Evolutionary conservation across 2,329 filamentous ascomycete species (phyloP), one percentile per base, ranked within the genome.

Genomic region (Sclerotinia minor): DNA sequence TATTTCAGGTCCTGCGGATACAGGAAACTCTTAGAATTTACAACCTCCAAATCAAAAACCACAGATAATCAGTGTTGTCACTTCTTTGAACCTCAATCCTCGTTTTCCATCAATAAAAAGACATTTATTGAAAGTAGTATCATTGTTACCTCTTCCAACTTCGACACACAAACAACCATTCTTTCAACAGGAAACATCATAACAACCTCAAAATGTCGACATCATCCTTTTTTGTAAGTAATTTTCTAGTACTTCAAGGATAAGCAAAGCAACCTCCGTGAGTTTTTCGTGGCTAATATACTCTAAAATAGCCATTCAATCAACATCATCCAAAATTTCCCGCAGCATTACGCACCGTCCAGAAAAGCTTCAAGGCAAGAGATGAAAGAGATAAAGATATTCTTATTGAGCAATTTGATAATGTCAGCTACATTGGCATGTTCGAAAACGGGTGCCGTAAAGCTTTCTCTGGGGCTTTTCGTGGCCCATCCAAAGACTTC

Each of bases 381-480:
- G 5, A 38, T 1, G 8, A n/a, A 5, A 17, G 13, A 3, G 50
- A 6, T 38, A 32, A 24, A 9, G 7, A 45, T 7, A 24, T 11
- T 0, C 29, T 21, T 4, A 21, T 61, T 21, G 15, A 38, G 11
- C 59, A 50, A 50, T 45, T 38, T 26, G 1, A 35, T 21, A 49
- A 45, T 19, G 26, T 50, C 8, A 26, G 50, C 5, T n/a, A 38
- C 5, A 24, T 13, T 19, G 1, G 11, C 3, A 61, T 61, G 29
- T 50, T 50, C 44, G n/a, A 17, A 7, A 61, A 50, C 9, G 45
- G 45, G 32, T 38, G 45, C 15, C n/a, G 32, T n/a, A 26, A 13
- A 38, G 45, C 59, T 26, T 61, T 50, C 29, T 50, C 21, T 50
- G 45, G 59, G 38, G 19, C 38, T n/a, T 50, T 50, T 32, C 59